These are phyloP conservation scores for Geotrichum fermentans DNA, from an alignment of 1,139 yeast species.

Conservation along the genomic window DNA sequence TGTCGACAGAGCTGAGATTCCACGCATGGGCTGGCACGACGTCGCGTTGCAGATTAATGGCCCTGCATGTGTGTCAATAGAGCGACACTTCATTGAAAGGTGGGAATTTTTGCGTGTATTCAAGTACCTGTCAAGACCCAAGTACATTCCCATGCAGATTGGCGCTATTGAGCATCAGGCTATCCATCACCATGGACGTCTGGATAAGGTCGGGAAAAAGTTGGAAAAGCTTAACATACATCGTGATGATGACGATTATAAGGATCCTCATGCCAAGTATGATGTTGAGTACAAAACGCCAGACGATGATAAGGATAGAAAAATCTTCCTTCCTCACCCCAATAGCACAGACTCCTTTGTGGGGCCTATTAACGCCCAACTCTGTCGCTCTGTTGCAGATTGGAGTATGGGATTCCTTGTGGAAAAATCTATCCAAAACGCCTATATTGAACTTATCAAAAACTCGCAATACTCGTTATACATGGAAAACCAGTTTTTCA, in stretches of 20 bases:
- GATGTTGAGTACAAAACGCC: slow-evolving; percentile 16
- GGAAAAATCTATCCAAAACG: slow-evolving; percentile 24
- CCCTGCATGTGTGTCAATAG: slow-evolving; percentile 23
- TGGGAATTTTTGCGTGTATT: slow-evolving; percentile 24
- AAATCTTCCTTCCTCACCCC: slow-evolving; percentile 16
- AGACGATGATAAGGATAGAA: slow-evolving; percentile 14
- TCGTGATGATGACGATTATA: slow-evolving; percentile 10
- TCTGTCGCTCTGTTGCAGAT: slow-evolving; percentile 22
- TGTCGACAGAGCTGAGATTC: slow-evolving; percentile 20
- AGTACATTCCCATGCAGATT: slow-evolving; percentile 21
- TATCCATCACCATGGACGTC: neutral
- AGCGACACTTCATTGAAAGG: slow-evolving; percentile 24
- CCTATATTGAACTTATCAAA: slow-evolving; percentile 20
- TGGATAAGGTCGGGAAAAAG: slow-evolving; percentile 9
- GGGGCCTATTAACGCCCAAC: slow-evolving; percentile 21
- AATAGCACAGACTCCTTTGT: slow-evolving; percentile 14
- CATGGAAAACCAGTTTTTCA: slow-evolving; percentile 25
- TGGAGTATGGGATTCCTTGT: slow-evolving; percentile 24
- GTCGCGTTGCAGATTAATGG: slow-evolving; percentile 23
- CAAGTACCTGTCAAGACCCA: slow-evolving; percentile 22
- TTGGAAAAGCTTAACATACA: slow-evolving; percentile 6
- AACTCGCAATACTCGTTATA: slow-evolving; percentile 22
- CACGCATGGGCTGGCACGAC: slow-evolving; percentile 26
- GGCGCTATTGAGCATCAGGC: slow-evolving; percentile 20
- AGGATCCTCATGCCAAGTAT: slow-evolving; percentile 17